Base-by-base conservation (phyloP, 139 green algal genomes). In the Coelastrella sp. region DNA sequence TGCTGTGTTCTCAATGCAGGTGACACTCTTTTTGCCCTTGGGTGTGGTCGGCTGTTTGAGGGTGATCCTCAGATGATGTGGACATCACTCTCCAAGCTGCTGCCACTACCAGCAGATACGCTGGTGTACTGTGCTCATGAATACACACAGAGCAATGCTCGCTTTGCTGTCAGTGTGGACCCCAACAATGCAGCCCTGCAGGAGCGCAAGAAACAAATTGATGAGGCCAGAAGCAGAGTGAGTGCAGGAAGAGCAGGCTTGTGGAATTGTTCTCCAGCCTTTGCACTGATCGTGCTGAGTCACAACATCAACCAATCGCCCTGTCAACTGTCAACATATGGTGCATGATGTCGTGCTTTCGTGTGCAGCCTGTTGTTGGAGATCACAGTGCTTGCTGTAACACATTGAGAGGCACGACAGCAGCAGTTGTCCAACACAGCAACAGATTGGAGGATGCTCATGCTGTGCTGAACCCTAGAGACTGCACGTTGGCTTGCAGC, bases 21-120 rank as follows among this genome's bases (percentile, higher is more conserved):
- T 15, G 96, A 98, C 93, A 98, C 96, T 0, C 90, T 98, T 25
- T 98, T 98, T 84, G 87, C 91, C 0, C 87, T 98, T 69, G 96
- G 96, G 30, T 98, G 96, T 84, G 96, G 96, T 0, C 90, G 95
- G 5, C 87, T 98, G 72, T 98, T 98, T 93, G 96, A 98, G 84
- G 96, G 96, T 64, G 78, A 89, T 59, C 57, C 82, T 1, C n/a
- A 64, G 6, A 91, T 92, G 85, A 98, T 98, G 95, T 97, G 92
- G 93, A 41, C 45, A 25, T 95, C 89, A 3, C 89, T 98, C 38
- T 92, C 81, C n/a, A 98, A 97, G 90, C 76, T 98, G 59, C 48
- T 90, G 41, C 50, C 73, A 15, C 91, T 98, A 69, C 93, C 95
- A 5, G 87, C 79, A 25, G 85, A 93, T 43, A 96, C 95, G 5